These are phyloP conservation scores for Fusarium luffae DNA, from an alignment of 2,329 filamentous ascomycete genomes.

Conservation along the genomic window DNA sequence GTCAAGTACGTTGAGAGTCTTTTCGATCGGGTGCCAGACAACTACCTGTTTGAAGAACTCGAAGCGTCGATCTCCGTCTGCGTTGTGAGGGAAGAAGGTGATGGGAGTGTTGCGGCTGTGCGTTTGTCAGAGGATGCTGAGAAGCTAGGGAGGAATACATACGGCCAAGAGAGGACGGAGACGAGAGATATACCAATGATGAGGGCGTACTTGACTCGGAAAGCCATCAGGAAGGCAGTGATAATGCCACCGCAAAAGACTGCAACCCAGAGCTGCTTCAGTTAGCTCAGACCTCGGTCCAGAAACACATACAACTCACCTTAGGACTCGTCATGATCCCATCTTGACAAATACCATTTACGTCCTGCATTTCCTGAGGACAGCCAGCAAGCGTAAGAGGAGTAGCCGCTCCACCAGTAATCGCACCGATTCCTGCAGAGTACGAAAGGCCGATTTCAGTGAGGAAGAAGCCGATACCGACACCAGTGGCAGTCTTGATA, in stretches of 20 bases:
- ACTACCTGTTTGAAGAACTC: conserved; percentile 80
- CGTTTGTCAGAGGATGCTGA: not conserved
- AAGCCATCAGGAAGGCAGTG: conserved; percentile 83
- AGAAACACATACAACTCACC: conserved; percentile 51
- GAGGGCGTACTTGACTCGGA: conserved; percentile 79
- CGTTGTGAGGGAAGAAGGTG: conserved; percentile 77
- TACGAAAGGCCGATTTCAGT: conserved; percentile 78
- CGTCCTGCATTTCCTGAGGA: conserved; percentile 63
- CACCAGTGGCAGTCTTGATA: conserved; percentile 73
- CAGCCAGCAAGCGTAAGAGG: conserved; percentile 84
- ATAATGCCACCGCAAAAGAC: conserved; percentile 83
- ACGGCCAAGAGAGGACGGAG: conserved; percentile 80
- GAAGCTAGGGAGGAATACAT: not conserved
- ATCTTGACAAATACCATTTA: conserved; percentile 61
- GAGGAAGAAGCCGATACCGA: conserved; percentile 73
- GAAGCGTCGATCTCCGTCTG: conserved; percentile 72
- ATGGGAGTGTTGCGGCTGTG: conserved; percentile 72
- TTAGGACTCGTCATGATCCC: conserved; percentile 82
- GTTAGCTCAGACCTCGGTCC: conserved; percentile 8
- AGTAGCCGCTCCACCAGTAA: conserved; percentile 73
- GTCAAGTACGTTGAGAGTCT: conserved; percentile 71
- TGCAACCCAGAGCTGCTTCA: conserved; percentile 79
- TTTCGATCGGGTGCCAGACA: conserved; percentile 75
- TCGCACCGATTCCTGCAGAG: conserved; percentile 82
- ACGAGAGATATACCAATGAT: conserved; percentile 78